A percentile compares a stretch with the other conserved stretches of the same genome.
Conservation (phyloP, 768 basidiomycete genomes). For the Tephrocybe sp. region DNA sequence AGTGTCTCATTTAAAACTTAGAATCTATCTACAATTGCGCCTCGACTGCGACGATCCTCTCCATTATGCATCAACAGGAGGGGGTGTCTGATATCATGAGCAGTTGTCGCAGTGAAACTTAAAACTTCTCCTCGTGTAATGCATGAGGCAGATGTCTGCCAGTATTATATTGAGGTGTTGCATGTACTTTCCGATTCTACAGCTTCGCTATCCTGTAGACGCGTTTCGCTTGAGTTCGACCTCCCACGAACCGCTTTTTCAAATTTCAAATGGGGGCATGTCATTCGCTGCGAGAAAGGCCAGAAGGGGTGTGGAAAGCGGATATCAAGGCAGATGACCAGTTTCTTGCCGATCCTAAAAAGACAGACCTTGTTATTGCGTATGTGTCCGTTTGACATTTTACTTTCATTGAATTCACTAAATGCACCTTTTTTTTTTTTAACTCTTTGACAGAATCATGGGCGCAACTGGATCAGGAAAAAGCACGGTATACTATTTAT, state of each 20-base stretch:
- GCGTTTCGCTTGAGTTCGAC: too few relatives aligned
- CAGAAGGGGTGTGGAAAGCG: background rate
- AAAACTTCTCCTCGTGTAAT: background rate
- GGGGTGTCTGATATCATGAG: too few relatives aligned
- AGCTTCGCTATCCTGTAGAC: too few relatives aligned
- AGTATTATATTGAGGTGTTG: too few relatives aligned
- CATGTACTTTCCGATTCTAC: too few relatives aligned
- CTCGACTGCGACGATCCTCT: too few relatives aligned
- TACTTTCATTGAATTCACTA: too few relatives aligned
- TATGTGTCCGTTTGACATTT: background rate
- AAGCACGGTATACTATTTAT: slow-evolving; percentile 8
- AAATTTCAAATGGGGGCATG: background rate
- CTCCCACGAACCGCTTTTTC: background rate
- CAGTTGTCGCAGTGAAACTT: too few relatives aligned
- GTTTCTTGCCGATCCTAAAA: background rate
- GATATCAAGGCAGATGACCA: background rate
- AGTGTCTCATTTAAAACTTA: too few relatives aligned
- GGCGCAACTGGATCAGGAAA: slow-evolving; percentile 13
- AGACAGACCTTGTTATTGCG: background rate
- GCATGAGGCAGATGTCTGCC: background rate
- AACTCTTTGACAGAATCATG: background rate
- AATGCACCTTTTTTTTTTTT: background rate
- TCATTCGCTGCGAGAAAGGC: background rate
- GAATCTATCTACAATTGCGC: too few relatives aligned
- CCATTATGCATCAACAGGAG: too few relatives aligned